Base-by-base conservation (phyloP, 352 stramenopile genomes). In the Globisporangium carolinianum region DNA sequence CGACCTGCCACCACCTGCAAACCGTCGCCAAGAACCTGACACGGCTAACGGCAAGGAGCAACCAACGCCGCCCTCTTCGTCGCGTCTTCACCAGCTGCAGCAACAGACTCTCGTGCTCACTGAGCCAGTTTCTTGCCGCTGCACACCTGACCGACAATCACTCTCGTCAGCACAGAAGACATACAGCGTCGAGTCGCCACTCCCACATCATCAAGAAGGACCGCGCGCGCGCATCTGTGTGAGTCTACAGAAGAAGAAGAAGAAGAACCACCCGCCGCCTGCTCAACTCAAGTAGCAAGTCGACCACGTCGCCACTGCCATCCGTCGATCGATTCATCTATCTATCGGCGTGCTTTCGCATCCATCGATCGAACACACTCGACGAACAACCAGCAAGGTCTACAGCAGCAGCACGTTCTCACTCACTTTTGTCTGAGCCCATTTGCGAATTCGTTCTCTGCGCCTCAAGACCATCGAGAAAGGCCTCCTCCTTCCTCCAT, bases 391-490 rank as follows among this genome's bases (percentile, higher is more conserved):
- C 14, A 41, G 37, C 42, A 32, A 32, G 11, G 14, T 32, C 8
- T n/a, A 8, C 37, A 49, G 10, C 14, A 35, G 45, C 43, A 15
- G 43, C 43, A 32, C 24, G 24, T 32, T 32, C 24, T 32, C 43
- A 17, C 43, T 12, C 11, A 18, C 14, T 15, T 17, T 14, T 8
- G 5, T 49, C 14, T 14, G 24, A 14, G 14, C 45, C 41, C 58
- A 64, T 39, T 64, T 51, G 47, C 46, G 15, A 64, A 60, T 48
- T 43, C 7, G 46, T 14, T 35, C 38, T 10, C 14, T 43, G 51
- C 17, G 18, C 11, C 56, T 12, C 47, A 61, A 43, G 7, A 43
- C 39, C 39, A 32, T 32, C 45, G 45, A 49, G 17, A 49, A 49
- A 49, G 42, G 37, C n/a, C 48, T 41, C 17, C 35, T 2, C 15